Evolutionary conservation across 2,329 filamentous ascomycete species (phyloP), one percentile per base, ranked within the genome.

Genomic region (Colletotrichum sp.): DNA sequence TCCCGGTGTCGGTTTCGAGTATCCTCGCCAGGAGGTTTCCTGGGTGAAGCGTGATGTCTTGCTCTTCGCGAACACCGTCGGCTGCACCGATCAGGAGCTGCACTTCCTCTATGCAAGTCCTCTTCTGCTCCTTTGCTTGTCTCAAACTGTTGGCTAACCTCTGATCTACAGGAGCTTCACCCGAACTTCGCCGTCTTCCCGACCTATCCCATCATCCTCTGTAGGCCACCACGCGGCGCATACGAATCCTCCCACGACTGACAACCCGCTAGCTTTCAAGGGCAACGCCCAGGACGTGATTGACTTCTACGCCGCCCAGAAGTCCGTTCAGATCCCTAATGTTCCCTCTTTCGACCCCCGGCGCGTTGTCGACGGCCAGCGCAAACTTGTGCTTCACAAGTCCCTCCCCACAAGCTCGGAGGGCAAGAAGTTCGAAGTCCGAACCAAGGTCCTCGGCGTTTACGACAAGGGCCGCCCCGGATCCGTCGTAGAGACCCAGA

Each of bases 11-110:
- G 95, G 95, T 81, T 96, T 96, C 86, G 92, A 97, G 85, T 98
- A 94, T 84, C 95, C 95, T 74, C 85, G 91, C 64, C 88, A 92
- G 81, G 91, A 93, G 82, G 95, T 98, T 13, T 91, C 93, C 80
- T 98, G 96, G 96, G 86, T 95, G 81, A 96, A 96, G 90, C 92
- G 96, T 79, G 96, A 98, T 88, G 92, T 93, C 44, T 89, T 98
- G 77, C 92, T 99, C 77, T 98, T 98, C 85, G 96, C 96, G 80
- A 94, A 94, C 85, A 96, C 94, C 87, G 96, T 98, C 84, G 96
- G 96, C 72, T 93, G 90, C 82, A 96, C 92, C 15, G 90, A 90
- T n/a, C 93, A 98, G 80, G 96, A 98, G 89, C 92, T 98, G 82
- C 95, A 98, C 83, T 98, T 96, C 83, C 93, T 98, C 86, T 98